Evolutionary conservation across 1,284 basidiomycete genomes (phyloP).

Genomic region (Marasmius oreades): DNA sequence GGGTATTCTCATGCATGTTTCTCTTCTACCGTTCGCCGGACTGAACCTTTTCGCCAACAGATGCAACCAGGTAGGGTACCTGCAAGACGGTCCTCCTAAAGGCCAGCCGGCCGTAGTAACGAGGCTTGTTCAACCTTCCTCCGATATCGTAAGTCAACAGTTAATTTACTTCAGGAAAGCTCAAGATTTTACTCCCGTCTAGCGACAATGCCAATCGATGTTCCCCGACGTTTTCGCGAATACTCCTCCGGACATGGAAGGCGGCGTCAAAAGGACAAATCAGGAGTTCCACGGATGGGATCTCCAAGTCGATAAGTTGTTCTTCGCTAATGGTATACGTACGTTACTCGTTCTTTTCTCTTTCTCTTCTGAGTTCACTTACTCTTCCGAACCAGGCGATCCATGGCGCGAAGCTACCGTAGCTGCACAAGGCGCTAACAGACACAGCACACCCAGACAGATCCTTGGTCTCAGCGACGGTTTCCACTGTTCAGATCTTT

Average conservation of each 20-base stretch:
- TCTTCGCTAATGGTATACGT: slow-evolving; percentile 70
- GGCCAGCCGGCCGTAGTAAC: slow-evolving; percentile 52
- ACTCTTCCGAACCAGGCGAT: slow-evolving; percentile 41
- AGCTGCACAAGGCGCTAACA: slow-evolving; percentile 48
- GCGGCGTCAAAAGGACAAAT: slow-evolving; percentile 42
- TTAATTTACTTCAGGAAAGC: background rate
- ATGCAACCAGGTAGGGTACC: slow-evolving; percentile 67
- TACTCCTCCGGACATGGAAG: slow-evolving; percentile 29
- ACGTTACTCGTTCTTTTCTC: slow-evolving; percentile 23
- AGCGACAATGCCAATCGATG: slow-evolving; percentile 63
- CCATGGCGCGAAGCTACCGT: slow-evolving; percentile 71
- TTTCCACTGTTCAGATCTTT: slow-evolving; percentile 66
- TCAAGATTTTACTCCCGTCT: slow-evolving; percentile 1
- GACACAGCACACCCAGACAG: slow-evolving; percentile 46
- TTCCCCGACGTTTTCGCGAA: slow-evolving; percentile 58
- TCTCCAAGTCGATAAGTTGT: slow-evolving; percentile 50
- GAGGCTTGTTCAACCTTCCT: slow-evolving; percentile 54
- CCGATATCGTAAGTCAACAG: slow-evolving; percentile 45
- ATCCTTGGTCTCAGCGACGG: slow-evolving; percentile 57
- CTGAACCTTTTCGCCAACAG: slow-evolving; percentile 27
- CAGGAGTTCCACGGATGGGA: slow-evolving; percentile 58
- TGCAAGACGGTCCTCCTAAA: slow-evolving; percentile 51
- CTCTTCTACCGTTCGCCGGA: background rate
- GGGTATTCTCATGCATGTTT: slow-evolving; percentile 16
- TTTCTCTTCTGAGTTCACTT: background rate